Conservation (phyloP, 768 basidiomycete genomes). For the Phaeotremella skinneri region DNA sequence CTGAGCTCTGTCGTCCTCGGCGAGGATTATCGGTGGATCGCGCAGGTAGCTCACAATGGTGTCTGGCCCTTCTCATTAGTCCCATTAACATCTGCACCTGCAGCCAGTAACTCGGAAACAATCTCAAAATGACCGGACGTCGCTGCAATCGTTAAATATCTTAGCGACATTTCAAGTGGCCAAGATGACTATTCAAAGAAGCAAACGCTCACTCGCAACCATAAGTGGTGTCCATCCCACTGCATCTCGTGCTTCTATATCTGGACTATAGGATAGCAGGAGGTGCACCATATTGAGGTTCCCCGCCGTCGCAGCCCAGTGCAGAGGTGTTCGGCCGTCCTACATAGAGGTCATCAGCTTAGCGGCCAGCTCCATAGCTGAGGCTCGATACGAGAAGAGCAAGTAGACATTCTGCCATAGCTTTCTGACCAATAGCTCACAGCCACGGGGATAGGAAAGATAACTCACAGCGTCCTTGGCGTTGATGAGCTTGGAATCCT, state of each 20-base stretch:
- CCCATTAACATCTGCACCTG: conserved; percentile 47
- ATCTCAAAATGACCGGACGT: conserved; percentile 46
- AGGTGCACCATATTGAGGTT: conserved; percentile 44
- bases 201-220: conserved; percentile 45
- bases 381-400: neutral
- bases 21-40: neutral
- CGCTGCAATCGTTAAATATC: conserved; percentile 26
- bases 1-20: neutral
- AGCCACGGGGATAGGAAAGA: too few species aligned
- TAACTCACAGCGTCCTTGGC: conserved; percentile 48
- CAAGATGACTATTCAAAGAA: neutral
- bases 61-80: conserved; percentile 52
- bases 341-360: conserved; percentile 14
- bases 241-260: conserved; percentile 46
- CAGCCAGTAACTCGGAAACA: conserved; percentile 45
- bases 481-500: conserved; percentile 44
- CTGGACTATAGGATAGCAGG: conserved; percentile 38
- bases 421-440: too few species aligned
- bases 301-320: conserved; percentile 50
- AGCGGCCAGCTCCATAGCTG: neutral
- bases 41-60: conserved; percentile 38
- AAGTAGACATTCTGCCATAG: too few species aligned
- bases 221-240: conserved; percentile 52
- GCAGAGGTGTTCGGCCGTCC: conserved; percentile 52
- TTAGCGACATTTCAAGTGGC: neutral